Percentiles rank a stretch among this genome's conserved stretches.
Conservation (phyloP, 257 asterid genomes). For the Plantago ovata region DNA sequence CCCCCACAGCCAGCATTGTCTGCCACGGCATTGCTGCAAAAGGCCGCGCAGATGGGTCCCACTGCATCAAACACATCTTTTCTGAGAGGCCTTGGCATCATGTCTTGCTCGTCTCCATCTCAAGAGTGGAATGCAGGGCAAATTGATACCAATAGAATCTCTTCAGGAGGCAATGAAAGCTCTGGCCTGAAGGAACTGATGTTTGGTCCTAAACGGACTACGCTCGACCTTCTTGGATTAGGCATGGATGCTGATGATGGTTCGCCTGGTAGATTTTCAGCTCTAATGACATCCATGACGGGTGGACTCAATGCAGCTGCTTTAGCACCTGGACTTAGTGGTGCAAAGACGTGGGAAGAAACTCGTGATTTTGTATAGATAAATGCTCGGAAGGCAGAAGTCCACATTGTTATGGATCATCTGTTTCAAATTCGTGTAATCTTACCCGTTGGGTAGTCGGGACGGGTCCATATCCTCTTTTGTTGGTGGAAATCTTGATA, state of each 20-base stretch:
- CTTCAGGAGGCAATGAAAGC: conserved; percentile 45
- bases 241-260: conserved; percentile 81
- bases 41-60: conserved; percentile 83
- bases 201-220: conserved; percentile 75
- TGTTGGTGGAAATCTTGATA: not conserved
- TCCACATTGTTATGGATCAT: not conserved
- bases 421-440: no score
- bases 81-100: conserved; percentile 56
- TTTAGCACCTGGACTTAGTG: conserved; percentile 39
- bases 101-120: conserved; percentile 36
- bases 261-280: conserved; percentile 55
- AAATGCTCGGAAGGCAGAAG: not conserved
- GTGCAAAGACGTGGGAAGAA: conserved; percentile 43
- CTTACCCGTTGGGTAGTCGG: not conserved
- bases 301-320: conserved; percentile 48
- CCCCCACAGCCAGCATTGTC: conserved; percentile 69
- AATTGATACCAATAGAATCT: conserved; percentile 38
- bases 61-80: conserved; percentile 57
- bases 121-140: conserved; percentile 44
- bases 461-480: not conserved
- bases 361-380: conserved; percentile 23
- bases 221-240: conserved; percentile 83
- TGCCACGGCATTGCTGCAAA: conserved; percentile 84
- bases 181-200: conserved; percentile 75
- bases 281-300: conserved; percentile 60